phyloP scores from a whole-genome alignment of 2,329 filamentous ascomycete genomes.

The Bipolaris oryzae region DNA sequence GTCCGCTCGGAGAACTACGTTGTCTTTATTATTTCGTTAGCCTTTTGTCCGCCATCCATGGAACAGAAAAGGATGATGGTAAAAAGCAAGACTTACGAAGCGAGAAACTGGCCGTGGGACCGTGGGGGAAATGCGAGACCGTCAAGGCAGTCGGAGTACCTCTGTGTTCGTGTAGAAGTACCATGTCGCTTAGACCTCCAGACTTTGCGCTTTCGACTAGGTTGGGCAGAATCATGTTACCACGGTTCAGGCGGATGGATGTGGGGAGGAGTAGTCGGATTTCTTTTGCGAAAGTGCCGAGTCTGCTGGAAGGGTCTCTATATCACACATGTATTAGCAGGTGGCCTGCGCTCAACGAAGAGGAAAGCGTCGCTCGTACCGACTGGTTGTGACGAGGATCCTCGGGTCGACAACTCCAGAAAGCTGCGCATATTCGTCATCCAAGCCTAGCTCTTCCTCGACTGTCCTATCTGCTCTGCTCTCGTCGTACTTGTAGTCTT shows the following conservation, averaged over 20 bases:
- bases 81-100: constrained; percentile 54
- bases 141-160: constrained; percentile 87
- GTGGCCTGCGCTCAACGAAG: too few relatives aligned
- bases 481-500: constrained; percentile 94
- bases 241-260: constrained; percentile 85
- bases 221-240: constrained; percentile 85
- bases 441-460: constrained; percentile 74
- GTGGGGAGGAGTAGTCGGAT: constrained; percentile 84
- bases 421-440: constrained; percentile 88
- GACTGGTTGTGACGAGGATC: constrained; percentile 85
- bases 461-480: constrained; percentile 70
- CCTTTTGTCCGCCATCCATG: too few relatives aligned
- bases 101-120: constrained; percentile 84
- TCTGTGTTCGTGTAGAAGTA: constrained; percentile 79
- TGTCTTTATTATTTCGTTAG: constrained; percentile 55
- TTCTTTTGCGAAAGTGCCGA: constrained; percentile 93
- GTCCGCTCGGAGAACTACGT: constrained; percentile 89
- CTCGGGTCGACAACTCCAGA: constrained; percentile 91
- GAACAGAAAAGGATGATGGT: background rate
- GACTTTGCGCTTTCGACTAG: constrained; percentile 81
- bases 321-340: background rate
- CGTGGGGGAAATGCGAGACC: constrained; percentile 84
- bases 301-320: constrained; percentile 52
- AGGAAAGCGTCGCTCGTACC: background rate
- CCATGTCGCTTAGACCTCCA: constrained; percentile 80